Evolutionary conservation across 83 land plant species (phyloP), one percentile per base, ranked within the genome.

Genomic region (Picea engelmannii): DNA sequence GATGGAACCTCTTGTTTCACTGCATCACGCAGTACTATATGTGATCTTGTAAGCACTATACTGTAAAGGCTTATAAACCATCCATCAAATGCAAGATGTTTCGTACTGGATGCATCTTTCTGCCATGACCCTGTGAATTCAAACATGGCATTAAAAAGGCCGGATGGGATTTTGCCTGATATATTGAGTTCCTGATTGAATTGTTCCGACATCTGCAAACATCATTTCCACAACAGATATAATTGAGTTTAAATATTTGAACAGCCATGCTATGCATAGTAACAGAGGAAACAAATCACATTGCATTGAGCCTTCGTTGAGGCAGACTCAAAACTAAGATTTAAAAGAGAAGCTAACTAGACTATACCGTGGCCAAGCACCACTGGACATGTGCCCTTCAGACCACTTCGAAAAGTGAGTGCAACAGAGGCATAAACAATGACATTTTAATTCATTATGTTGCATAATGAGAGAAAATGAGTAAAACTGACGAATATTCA

Each of bases 21-120:
- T 62, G 78, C 82, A 44, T 90, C 85, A 38, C 24, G 80, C 62
- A 92, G 71, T 27, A 65, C 76, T 59, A 90, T 74, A 42, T 83
- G 84, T 20, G 87, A 84, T 79, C 84, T 87, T 21, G 82, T 82
- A 31, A 92, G 66, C 17, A 80, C 84, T 64, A 90, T 71, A 24
- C 80, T 82, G 79, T 90, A 90, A 1, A 88, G 78, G 18, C 82
- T 86, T 38, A 90, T 82, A 79, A 80, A 85, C 68, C 85, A 87
- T 5, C 93, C 93, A 85, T 92, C 95, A 85, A 87, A 84, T 38
- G 88, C 91, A 31, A 88, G 91, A 62, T 83, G 83, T 62, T 90
- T 88, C 38, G 91, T 92, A 12, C 44, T 13, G 67, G 89, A 82
- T 64, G 93, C 92, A 82, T 92, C 94, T 66, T 86, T 87, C 80